These are phyloP conservation scores for Aspergillus clavatus DNA, from an alignment of 2,329 filamentous ascomycete genomes.

Conservation along the genomic window DNA sequence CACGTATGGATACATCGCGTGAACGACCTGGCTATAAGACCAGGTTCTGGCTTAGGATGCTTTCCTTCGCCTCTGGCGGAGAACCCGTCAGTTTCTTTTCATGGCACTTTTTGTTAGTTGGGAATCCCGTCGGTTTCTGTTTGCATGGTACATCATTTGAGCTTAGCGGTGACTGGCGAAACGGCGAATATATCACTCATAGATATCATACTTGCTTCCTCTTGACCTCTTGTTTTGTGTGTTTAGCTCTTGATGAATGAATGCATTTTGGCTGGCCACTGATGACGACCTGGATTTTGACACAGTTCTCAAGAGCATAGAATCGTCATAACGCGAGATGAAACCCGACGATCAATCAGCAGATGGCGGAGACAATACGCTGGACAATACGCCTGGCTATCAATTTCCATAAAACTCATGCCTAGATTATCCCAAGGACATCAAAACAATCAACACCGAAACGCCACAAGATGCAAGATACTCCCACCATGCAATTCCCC, in stretches of 20 bases:
- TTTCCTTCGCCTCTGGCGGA: neutral
- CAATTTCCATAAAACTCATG: no score
- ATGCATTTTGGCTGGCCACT: neutral
- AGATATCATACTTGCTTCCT: constrained; percentile 8
- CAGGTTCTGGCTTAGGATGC: no score
- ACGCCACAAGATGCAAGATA: neutral
- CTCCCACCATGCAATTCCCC: no score
- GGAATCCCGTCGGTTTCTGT: neutral
- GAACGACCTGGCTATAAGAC: constrained; percentile 4
- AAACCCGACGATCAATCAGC: no score
- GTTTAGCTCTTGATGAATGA: neutral
- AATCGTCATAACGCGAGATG: no score
- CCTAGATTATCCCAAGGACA: no score
- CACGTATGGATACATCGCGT: constrained; percentile 44
- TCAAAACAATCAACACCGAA: constrained; percentile 3
- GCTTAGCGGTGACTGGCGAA: constrained; percentile 24
- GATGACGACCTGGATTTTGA: neutral
- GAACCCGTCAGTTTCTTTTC: neutral
- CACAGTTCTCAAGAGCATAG: no score
- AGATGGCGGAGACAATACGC: no score
- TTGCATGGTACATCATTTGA: constrained; percentile 7
- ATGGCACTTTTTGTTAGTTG: neutral
- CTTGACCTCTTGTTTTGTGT: neutral
- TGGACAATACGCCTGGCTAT: no score
- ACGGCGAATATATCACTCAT: constrained; percentile 5